Evolutionary conservation across 2,329 filamentous ascomycete genomes (phyloP), one percentile per base, ranked within the genome.

Genomic region (Xylariaceae sp.): DNA sequence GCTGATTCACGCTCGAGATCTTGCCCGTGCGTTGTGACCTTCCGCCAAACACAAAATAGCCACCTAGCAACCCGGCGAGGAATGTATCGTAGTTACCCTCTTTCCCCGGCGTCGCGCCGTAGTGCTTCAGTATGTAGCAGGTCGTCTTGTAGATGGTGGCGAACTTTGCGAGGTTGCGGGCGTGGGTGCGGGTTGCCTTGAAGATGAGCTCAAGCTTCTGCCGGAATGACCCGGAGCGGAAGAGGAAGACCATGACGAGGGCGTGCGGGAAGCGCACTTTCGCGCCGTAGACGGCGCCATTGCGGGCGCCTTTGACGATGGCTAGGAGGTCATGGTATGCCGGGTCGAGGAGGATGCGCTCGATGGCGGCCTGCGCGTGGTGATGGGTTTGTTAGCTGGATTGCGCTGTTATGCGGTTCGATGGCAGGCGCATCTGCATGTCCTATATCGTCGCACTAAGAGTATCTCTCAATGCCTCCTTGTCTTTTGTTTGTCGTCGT

Each of bases 201-300:
- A 92, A 77, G 58, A 99, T 85, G 46, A 95, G 82, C 49, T 73
- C 71, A 56, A 81, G 66, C 72, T 97, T 97, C 68, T 95, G 82
- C 48, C 83, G 84, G 62, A 96, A 69, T 79, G 87, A 87, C 73
- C 92, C 94, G 10, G 87, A 90, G 60, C 94, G 89, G 76, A 99
- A 99, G 59, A 99, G 82, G 61, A 97, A 87, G 59, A 96, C 90
- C 92, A 99, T 99, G 45, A 99, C 94, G 60, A 99, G 80, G 53
- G 94, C 94, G 74, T 99, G 94, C 57, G 94, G 94, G 74, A 99
- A 97, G 57, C 94, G 91, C 70, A 99, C 90, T 81, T 97, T 97
- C 62, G 89, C 84, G 53, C 94, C 94, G 73, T 99, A 99, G 56
- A 99, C 90, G 58, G 91, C 85, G 69, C 94, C 94, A 83, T 97